Conservation (phyloP, 2,329 filamentous ascomycete species). For the Ophiosphaerella herpotricha region DNA sequence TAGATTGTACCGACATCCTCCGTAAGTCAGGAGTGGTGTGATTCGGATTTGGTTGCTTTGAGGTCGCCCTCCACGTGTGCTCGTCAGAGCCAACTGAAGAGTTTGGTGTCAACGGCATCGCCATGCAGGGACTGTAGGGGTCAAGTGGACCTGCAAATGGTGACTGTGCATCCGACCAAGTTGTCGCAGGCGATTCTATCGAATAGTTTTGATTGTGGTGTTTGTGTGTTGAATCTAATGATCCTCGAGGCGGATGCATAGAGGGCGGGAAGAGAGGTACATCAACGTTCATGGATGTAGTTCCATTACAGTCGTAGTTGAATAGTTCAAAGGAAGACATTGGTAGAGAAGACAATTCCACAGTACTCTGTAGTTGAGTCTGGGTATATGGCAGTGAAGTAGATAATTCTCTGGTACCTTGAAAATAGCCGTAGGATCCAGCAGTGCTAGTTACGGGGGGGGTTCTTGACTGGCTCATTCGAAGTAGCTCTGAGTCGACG, state of each 20-base stretch:
- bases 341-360: slow-evolving; percentile 31
- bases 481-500: slow-evolving; percentile 35
- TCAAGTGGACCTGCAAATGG: slow-evolving; percentile 45
- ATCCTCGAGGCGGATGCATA: slow-evolving; percentile 35
- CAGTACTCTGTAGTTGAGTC: slow-evolving; percentile 21
- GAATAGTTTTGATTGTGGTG: slow-evolving; percentile 33
- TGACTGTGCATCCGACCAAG: slow-evolving; percentile 41
- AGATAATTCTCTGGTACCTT: slow-evolving; percentile 6
- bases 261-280: slow-evolving; percentile 24
- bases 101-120: slow-evolving; percentile 52
- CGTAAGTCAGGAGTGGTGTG: slow-evolving; percentile 52
- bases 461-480: slow-evolving; percentile 20
- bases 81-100: slow-evolving; percentile 47
- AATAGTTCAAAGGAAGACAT: slow-evolving; percentile 20
- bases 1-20: slow-evolving; percentile 66
- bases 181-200: slow-evolving; percentile 28
- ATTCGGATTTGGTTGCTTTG: slow-evolving; percentile 24
- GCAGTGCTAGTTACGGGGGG: slow-evolving; percentile 15
- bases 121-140: slow-evolving; percentile 50
- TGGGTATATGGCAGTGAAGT: slow-evolving; percentile 17
- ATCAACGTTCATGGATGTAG: slow-evolving; percentile 20
- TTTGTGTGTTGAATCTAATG: slow-evolving; percentile 20
- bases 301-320: slow-evolving; percentile 16
- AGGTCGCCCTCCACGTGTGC: slow-evolving; percentile 17
- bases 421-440: slow-evolving; percentile 19